These are phyloP conservation scores for Hypoxylon intermedium DNA, from an alignment of 495 filamentous ascomycete species.

Conservation along the genomic window DNA sequence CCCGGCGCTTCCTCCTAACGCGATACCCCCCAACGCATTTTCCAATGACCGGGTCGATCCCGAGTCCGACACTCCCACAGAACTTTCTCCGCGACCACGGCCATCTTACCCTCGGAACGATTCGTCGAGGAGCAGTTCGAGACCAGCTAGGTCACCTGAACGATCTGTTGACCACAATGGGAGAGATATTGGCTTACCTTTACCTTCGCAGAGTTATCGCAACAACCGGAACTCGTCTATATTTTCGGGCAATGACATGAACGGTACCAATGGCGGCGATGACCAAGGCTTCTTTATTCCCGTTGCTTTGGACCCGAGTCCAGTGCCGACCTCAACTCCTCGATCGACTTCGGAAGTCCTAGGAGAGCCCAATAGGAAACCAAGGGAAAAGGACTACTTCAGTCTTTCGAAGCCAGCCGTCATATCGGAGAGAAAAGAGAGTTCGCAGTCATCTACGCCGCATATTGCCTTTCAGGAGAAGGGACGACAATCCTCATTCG, in stretches of 20 bases:
- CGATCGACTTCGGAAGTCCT: slow-evolving; percentile 61
- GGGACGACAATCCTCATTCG: slow-evolving; percentile 66
- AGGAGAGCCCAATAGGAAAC: slow-evolving; percentile 49
- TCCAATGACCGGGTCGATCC: slow-evolving; percentile 72
- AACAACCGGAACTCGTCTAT: slow-evolving; percentile 76
- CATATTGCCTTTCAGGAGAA: slow-evolving; percentile 95
- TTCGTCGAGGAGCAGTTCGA: slow-evolving; percentile 58
- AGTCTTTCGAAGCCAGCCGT: slow-evolving; percentile 41
- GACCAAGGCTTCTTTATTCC: slow-evolving; percentile 85
- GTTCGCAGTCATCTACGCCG: slow-evolving; percentile 66
- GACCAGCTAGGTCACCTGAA: slow-evolving; percentile 58
- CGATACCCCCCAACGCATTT: slow-evolving; percentile 65
- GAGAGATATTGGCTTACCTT: slow-evolving; percentile 65
- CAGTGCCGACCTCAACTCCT: slow-evolving; percentile 67
- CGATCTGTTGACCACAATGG: slow-evolving; percentile 43
- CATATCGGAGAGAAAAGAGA: slow-evolving; percentile 44
- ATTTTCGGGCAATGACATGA: slow-evolving; percentile 64
- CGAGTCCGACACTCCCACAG: slow-evolving; percentile 77
- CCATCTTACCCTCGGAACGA: slow-evolving; percentile 56
- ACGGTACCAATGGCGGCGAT: slow-evolving; percentile 58
- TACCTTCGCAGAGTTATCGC: slow-evolving; percentile 79
- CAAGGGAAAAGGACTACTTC: slow-evolving; percentile 64
- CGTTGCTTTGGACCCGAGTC: slow-evolving; percentile 84
- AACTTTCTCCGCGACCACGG: slow-evolving; percentile 71
- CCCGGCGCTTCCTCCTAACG: slow-evolving; percentile 85